phyloP scores from a whole-genome alignment of 2,329 filamentous ascomycete genomes.

The Xylariomycetidae sp. region DNA sequence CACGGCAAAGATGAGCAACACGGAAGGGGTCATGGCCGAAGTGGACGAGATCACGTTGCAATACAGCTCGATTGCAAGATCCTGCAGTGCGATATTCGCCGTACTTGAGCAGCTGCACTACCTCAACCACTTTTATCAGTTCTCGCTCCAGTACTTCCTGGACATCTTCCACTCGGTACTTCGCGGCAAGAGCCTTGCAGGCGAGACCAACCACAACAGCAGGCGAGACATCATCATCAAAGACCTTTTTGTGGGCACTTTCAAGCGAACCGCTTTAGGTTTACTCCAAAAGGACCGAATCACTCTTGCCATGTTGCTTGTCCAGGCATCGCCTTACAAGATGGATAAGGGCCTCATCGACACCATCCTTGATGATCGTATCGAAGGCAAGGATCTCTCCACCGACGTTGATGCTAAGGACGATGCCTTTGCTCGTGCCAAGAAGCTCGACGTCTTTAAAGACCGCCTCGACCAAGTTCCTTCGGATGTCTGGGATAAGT shows the following conservation, averaged over 20 bases:
- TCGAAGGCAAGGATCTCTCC: constrained; percentile 74
- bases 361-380: constrained; percentile 69
- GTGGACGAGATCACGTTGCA: constrained; percentile 93
- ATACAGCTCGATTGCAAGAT: constrained; percentile 87
- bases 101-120: constrained; percentile 96
- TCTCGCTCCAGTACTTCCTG: constrained; percentile 96
- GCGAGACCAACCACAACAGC: constrained; percentile 66
- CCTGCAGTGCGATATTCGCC: constrained; percentile 95
- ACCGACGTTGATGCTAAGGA: constrained; percentile 58
- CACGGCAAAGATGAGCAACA: constrained; percentile 91
- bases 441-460: constrained; percentile 67
- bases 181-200: constrained; percentile 62
- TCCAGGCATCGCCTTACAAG: constrained; percentile 90
- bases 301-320: constrained; percentile 88
- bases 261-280: constrained; percentile 88
- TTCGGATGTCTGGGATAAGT: constrained; percentile 66
- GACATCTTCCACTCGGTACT: constrained; percentile 95
- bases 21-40: constrained; percentile 95
- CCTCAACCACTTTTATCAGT: constrained; percentile 99
- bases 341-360: constrained; percentile 93
- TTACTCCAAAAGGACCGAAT: constrained; percentile 91
- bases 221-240: constrained; percentile 87
- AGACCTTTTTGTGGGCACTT: constrained; percentile 85
- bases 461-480: constrained; percentile 59
- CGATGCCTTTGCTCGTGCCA: constrained; percentile 62